A percentile compares a stretch with the other conserved stretches of the same genome.
Conservation (phyloP, 169 alveolate species). For the Plasmodium vivax region DNA sequence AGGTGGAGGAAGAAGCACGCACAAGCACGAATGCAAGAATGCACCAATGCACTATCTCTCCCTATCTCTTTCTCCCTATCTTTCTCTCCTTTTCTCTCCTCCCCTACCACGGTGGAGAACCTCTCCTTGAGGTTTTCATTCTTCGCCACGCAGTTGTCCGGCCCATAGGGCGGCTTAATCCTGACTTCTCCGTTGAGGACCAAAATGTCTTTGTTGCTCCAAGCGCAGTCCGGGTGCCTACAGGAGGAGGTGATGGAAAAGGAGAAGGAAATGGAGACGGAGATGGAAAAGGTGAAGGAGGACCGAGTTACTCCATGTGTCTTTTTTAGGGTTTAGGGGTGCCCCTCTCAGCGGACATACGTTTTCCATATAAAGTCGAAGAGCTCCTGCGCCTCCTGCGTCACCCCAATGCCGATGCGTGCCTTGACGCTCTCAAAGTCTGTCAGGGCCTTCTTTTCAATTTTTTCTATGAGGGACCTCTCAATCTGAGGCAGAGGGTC, state of each 20-base stretch:
- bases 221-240: slow-evolving; percentile 65
- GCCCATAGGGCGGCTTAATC: slow-evolving; percentile 69
- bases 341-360: neutral
- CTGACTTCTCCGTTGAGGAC: slow-evolving; percentile 63
- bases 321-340: neutral
- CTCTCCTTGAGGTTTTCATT: slow-evolving; percentile 55
- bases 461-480: slow-evolving; percentile 28
- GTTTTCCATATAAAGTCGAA: slow-evolving; percentile 75
- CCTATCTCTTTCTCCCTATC: neutral
- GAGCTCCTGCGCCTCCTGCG: slow-evolving; percentile 69
- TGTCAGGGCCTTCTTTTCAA: slow-evolving; percentile 38
- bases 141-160: slow-evolving; percentile 64
- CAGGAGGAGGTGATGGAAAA: no score
- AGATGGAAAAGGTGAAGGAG: neutral
- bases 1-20: neutral
- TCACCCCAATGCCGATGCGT: slow-evolving; percentile 65
- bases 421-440: slow-evolving; percentile 30
- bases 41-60: no score
- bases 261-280: no score
- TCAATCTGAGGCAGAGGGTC: slow-evolving; percentile 28
- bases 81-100: neutral
- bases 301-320: neutral
- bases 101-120: slow-evolving; percentile 48
- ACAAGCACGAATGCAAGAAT: neutral
- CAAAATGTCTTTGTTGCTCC: slow-evolving; percentile 59